Percentiles rank a stretch among this genome's conserved stretches.
phyloP scores from a whole-genome alignment of 1,284 basidiomycete species.

The Quambalaria eucalypti region DNA sequence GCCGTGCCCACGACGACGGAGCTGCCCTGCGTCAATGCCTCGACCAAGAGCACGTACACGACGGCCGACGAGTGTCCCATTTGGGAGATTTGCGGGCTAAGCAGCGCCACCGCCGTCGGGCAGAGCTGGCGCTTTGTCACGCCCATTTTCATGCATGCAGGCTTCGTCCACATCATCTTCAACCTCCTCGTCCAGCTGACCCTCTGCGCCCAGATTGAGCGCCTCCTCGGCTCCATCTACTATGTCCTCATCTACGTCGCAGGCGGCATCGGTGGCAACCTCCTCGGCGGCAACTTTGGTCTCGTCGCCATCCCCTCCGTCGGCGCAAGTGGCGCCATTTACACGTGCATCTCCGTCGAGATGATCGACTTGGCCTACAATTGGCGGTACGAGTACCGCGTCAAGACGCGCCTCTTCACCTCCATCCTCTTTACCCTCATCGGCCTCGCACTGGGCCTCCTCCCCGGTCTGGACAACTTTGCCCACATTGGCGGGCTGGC shows the following conservation, averaged over 20 bases:
- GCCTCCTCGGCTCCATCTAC: constrained; percentile 58
- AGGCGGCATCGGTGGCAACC: constrained; percentile 70
- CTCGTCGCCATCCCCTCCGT: constrained; percentile 82
- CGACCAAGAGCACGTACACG: constrained; percentile 46
- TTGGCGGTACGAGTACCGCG: constrained; percentile 61
- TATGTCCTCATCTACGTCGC: constrained; percentile 76
- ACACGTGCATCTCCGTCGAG: constrained; percentile 74
- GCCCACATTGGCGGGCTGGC: constrained; percentile 50
- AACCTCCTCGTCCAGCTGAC: constrained; percentile 83
- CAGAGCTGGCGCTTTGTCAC: constrained; percentile 70
- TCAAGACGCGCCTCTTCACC: constrained; percentile 57
- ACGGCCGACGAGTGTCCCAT: constrained; percentile 58
- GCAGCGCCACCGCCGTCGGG: constrained; percentile 58
- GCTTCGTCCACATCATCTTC: constrained; percentile 68
- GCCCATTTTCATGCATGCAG: constrained; percentile 71
- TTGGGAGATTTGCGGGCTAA: constrained; percentile 73
- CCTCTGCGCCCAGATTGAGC: constrained; percentile 63
- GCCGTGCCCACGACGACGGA: constrained; percentile 50
- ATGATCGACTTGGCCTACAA: constrained; percentile 80
- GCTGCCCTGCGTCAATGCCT: constrained; percentile 62
- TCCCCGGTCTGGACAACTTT: constrained; percentile 49
- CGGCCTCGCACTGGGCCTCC: constrained; percentile 67
- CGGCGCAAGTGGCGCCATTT: constrained; percentile 76
- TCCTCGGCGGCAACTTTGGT: constrained; percentile 75
- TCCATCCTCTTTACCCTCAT: constrained; percentile 75